Percentiles rank a stretch among this genome's conserved stretches.
Conservation (phyloP, 306 rosid species). For the Castanea sativa region DNA sequence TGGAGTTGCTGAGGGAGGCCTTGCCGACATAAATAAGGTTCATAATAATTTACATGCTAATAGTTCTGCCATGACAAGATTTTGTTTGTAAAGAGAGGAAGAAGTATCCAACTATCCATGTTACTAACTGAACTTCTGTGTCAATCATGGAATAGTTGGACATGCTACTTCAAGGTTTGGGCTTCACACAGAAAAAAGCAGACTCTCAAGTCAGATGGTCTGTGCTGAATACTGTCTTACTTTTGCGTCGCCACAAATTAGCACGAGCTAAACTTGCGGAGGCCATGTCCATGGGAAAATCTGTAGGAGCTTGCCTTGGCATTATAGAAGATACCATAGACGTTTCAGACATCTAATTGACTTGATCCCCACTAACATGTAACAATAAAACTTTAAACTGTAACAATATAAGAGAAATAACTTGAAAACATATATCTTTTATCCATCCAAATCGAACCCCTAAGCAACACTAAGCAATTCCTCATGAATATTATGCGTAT, state of each 20-base stretch:
- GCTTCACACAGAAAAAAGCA: constrained; percentile 88
- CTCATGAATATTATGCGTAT: too few species aligned
- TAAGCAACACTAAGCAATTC: too few species aligned
- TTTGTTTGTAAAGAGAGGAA: not conserved
- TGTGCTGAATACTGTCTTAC: constrained; percentile 59
- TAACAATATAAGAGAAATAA: too few species aligned
- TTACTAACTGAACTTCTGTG: constrained; percentile 20
- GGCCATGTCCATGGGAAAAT: constrained; percentile 67
- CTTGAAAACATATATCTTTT: too few species aligned
- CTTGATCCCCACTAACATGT: not conserved
- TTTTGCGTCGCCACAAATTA: constrained; percentile 75
- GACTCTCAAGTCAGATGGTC: constrained; percentile 98
- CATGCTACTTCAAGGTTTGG: constrained; percentile 54
- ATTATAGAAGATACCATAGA: constrained; percentile 61
- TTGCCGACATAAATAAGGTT: constrained; percentile 92
- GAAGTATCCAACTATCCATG: not conserved
- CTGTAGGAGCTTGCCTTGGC: constrained; percentile 77
- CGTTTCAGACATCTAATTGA: constrained; percentile 40
- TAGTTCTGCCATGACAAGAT: not conserved
- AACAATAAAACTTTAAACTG: too few species aligned
- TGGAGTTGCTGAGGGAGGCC: constrained; percentile 91
- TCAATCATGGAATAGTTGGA: constrained; percentile 53
- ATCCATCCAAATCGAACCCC: too few species aligned
- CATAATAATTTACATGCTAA: not conserved
- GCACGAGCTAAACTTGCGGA: constrained; percentile 74